Evolutionary conservation across 306 rosid genomes (phyloP).

Genomic region (Cucumis melo): DNA sequence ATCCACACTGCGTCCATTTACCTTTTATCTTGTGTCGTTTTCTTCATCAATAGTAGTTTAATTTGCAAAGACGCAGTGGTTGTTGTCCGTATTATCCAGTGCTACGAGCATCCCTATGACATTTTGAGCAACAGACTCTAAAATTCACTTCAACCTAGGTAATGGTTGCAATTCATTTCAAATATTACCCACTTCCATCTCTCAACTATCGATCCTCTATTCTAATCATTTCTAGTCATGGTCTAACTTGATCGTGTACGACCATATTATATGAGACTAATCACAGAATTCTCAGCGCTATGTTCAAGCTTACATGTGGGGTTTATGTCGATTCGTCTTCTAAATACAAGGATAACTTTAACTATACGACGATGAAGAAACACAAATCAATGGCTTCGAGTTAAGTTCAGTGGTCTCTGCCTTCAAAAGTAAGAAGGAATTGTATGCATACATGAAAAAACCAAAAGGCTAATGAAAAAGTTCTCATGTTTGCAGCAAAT

Average conservation of each 20-base stretch:
- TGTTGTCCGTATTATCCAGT: background rate
- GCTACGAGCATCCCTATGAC: background rate
- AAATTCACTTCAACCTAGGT: background rate
- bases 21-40: background rate
- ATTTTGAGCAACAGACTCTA: background rate
- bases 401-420: background rate
- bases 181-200: background rate
- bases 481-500: background rate
- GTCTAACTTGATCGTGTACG: background rate
- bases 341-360: background rate
- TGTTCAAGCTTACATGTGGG: background rate
- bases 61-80: background rate
- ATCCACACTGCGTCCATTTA: background rate
- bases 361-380: background rate
- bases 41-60: background rate
- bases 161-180: background rate
- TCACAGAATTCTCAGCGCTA: background rate
- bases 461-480: background rate
- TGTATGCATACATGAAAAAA: background rate
- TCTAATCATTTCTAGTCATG: background rate
- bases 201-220: background rate
- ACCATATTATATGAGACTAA: background rate
- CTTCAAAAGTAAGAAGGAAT: background rate
- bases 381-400: background rate
- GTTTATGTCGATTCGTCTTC: background rate